Evolutionary conservation across 2,329 filamentous ascomycete genomes (phyloP).

Genomic region (Penicillium sp.): DNA sequence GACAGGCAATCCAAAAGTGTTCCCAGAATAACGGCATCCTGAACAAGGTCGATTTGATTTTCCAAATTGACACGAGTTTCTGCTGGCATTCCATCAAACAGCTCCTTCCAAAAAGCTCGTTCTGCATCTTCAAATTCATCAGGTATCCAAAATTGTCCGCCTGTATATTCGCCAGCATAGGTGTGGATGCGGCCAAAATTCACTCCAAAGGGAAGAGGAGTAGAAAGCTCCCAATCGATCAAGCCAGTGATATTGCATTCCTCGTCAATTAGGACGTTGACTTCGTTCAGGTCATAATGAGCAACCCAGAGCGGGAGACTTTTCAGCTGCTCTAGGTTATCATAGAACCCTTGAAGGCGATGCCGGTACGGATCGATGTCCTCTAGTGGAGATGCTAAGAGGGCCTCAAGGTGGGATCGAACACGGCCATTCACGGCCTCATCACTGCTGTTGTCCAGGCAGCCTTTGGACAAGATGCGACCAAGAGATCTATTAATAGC

Average conservation of each 20-base stretch:
- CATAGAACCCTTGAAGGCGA: too few species aligned
- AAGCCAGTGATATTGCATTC: constrained; percentile 16
- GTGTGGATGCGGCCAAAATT: constrained; percentile 18
- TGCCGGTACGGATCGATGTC: too few species aligned
- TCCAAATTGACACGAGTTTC: constrained; percentile 23
- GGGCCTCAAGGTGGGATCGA: too few species aligned
- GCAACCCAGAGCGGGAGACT: constrained; percentile 10
- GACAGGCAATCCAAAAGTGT: constrained; percentile 25
- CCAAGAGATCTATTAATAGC: too few species aligned
- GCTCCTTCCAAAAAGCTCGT: constrained; percentile 3
- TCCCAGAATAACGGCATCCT: constrained; percentile 23
- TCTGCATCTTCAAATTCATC: constrained; percentile 8
- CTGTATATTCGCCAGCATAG: constrained; percentile 6
- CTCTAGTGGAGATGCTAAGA: too few species aligned
- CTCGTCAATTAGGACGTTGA: constrained; percentile 20
- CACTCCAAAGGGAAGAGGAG: constrained; percentile 21
- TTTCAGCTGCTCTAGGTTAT: too few species aligned
- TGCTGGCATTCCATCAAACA: constrained; percentile 3
- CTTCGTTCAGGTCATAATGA: constrained; percentile 25
- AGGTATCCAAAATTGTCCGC: constrained; percentile 2
- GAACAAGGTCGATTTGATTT: constrained; percentile 28
- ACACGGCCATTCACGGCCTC: too few species aligned
- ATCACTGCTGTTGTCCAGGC: too few species aligned
- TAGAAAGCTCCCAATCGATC: constrained; percentile 19
- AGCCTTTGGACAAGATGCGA: too few species aligned